These are phyloP conservation scores for Metschnikowia gelsemii DNA, from an alignment of 805 yeast genomes.

Conservation along the genomic window DNA sequence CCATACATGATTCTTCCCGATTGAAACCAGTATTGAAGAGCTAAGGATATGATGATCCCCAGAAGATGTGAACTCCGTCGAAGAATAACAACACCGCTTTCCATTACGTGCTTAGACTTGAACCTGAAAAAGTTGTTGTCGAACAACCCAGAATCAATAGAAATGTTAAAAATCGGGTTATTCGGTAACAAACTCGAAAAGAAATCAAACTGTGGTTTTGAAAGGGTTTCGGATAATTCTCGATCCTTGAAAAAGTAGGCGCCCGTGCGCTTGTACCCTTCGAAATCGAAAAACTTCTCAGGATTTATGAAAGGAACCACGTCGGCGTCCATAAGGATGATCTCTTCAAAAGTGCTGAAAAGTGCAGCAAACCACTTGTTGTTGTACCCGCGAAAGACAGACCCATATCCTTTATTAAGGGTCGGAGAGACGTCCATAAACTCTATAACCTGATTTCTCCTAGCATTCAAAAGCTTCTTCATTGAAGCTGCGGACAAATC, in stretches of 20 bases:
- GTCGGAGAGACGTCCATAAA: slow-evolving; percentile 21
- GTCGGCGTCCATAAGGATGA: slow-evolving; percentile 21
- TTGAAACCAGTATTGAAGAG: slow-evolving; percentile 16
- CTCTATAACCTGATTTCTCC: slow-evolving; percentile 12
- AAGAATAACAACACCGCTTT: slow-evolving; percentile 37
- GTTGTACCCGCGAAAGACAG: slow-evolving; percentile 32
- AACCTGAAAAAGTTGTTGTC: slow-evolving; percentile 19
- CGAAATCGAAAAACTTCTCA: slow-evolving; percentile 10
- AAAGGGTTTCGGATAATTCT: slow-evolving; percentile 18
- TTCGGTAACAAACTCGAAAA: slow-evolving; percentile 15
- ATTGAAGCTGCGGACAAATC: slow-evolving; percentile 13
- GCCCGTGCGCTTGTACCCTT: slow-evolving; percentile 24
- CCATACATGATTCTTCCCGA: slow-evolving; percentile 28
- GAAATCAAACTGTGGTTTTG: slow-evolving; percentile 10
- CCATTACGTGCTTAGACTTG: slow-evolving; percentile 30
- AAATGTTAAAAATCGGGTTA: slow-evolving; percentile 7
- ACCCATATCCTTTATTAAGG: slow-evolving; percentile 20
- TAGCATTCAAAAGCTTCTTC: slow-evolving; percentile 5
- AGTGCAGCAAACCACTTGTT: slow-evolving; percentile 22
- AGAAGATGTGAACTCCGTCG: slow-evolving; percentile 24
- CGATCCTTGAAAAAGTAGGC: slow-evolving; percentile 33
- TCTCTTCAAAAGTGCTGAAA: slow-evolving; percentile 33
- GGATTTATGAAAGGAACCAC: slow-evolving; percentile 20
- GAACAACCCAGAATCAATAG: slow-evolving; percentile 10
- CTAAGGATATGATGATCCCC: slow-evolving; percentile 17